Evolutionary conservation across 2,329 filamentous ascomycete species (phyloP), one percentile per base, ranked within the genome.

Genomic region (Arthrobotrys entomopaga): DNA sequence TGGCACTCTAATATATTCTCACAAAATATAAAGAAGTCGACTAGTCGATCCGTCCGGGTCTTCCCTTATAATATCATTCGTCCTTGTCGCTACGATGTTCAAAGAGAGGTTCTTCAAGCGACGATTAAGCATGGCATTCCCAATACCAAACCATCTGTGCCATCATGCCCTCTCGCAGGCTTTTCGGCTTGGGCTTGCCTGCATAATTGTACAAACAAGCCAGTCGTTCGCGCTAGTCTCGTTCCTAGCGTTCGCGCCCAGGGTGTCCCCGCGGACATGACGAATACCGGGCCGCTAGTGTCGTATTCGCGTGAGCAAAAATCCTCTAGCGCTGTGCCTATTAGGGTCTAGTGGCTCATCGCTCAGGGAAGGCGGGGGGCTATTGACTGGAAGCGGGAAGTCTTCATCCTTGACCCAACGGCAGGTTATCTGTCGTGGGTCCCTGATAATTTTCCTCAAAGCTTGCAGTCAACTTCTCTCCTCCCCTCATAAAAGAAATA

Each of bases 281-380:
- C 67, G 67, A 72, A 72, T 60, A 50, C 67, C 67, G 60, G 67
- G 67, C 60, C 67, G 60, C 48, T 48, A 65, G 38, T 43, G 29
- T 50, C 43, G 26, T 19, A 29, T 66, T 66, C 50, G 56, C 46
- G 56, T 40, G 65, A 61, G 22, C 38, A 46, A 42, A 34, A 53
- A 56, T 38, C 20, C 48, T 8, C 56, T 34, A 42, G 49, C 54
- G 50, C 67, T 72, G 67, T 29, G 60, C 67, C 54, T 8, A 15
- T 65, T 60, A 34, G 7, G 29, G 60, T 53, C 60, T 65, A 72
- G 66, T 56, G 16, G 8, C 11, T n/a, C 8, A 24, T 34, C 16
- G 52, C 57, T 16, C 29, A 34, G 29, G 29, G 29, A 34, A 16
- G 16, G 67, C 65, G 67, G 67, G 67, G 67, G 67, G 67, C 67